phyloP scores from a whole-genome alignment of 768 basidiomycete species.

The Auricularia auricula-judae region DNA sequence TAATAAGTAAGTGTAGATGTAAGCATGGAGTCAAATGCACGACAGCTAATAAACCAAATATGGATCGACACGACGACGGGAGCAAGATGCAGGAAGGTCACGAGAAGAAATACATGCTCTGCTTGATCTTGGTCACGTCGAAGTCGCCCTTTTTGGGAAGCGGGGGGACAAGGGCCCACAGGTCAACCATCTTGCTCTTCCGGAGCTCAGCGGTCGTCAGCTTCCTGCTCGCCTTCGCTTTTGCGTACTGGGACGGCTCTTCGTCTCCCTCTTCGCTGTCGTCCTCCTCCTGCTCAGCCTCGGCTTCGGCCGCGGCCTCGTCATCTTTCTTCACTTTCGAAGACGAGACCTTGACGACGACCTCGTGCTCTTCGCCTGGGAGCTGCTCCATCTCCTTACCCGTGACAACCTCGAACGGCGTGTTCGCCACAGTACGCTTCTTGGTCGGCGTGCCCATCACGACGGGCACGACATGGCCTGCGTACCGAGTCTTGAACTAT shows the following conservation, averaged over 20 bases:
- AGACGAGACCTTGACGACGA: slow-evolving; percentile 1
- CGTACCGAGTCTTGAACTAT: slow-evolving; percentile 71
- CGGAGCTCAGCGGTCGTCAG: neutral
- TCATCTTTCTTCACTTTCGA: neutral
- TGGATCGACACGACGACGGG: neutral
- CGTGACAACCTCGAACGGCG: slow-evolving; percentile 16
- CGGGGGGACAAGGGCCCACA: slow-evolving; percentile 67
- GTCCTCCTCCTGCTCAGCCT: slow-evolving; percentile 14
- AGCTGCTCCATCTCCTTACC: slow-evolving; percentile 1
- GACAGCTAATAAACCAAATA: no score
- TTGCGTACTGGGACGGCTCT: slow-evolving; percentile 13
- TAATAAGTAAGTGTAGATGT: neutral
- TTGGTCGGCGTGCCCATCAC: slow-evolving; percentile 30
- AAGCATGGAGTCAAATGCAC: neutral
- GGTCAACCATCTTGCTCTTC: slow-evolving; percentile 44
- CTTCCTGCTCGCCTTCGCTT: slow-evolving; percentile 1
- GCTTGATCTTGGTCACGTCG: slow-evolving; percentile 69
- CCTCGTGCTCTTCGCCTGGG: slow-evolving; percentile 9
- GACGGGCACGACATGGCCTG: slow-evolving; percentile 56
- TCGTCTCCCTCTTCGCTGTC: slow-evolving; percentile 12
- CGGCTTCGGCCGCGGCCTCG: slow-evolving; percentile 7
- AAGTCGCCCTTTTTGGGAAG: slow-evolving; percentile 80
- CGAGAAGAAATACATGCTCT: slow-evolving; percentile 90
- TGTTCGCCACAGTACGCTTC: slow-evolving; percentile 19
- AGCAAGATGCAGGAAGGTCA: slow-evolving; percentile 17